Conservation (phyloP, 345 rosid species). For the Sisymbrium irio region DNA sequence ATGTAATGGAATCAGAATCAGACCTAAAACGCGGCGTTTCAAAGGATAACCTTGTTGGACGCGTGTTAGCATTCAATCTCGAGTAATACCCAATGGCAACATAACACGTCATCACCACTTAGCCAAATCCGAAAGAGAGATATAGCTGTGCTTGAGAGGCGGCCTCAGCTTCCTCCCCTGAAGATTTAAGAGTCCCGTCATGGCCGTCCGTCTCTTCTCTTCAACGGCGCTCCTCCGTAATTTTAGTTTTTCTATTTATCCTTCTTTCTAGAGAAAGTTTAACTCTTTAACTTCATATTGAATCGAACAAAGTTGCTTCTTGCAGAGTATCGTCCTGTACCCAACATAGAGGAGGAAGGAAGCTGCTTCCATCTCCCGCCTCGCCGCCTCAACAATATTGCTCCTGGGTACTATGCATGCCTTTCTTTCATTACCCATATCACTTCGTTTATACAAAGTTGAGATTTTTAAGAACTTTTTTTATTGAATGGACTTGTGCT, state of each 20-base stretch:
- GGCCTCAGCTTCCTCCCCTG: constrained; percentile 24
- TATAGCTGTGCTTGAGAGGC: not conserved
- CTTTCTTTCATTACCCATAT: not conserved
- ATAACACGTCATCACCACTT: constrained; percentile 2
- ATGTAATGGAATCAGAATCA: not conserved
- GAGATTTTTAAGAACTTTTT: too few species aligned
- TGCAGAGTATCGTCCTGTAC: constrained; percentile 50
- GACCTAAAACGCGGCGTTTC: constrained; percentile 17
- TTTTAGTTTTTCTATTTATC: not conserved
- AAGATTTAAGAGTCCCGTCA: constrained; percentile 51
- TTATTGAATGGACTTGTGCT: not conserved
- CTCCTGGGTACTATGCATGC: constrained; percentile 44
- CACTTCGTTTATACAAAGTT: not conserved
- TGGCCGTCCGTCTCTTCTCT: constrained; percentile 57
- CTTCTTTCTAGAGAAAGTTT: not conserved
- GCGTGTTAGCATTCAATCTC: not conserved
- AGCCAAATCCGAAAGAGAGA: constrained; percentile 13
- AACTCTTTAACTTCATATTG: not conserved
- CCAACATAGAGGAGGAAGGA: constrained; percentile 45
- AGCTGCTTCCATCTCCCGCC: constrained; percentile 38
- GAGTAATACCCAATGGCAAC: not conserved
- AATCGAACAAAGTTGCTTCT: not conserved
- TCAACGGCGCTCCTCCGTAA: constrained; percentile 51
- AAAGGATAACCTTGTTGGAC: not conserved
- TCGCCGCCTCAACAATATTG: constrained; percentile 39